Evolutionary conservation across 2,329 filamentous ascomycete species (phyloP), one percentile per base, ranked within the genome.

Genomic region (Zasmidium citrigriseum): DNA sequence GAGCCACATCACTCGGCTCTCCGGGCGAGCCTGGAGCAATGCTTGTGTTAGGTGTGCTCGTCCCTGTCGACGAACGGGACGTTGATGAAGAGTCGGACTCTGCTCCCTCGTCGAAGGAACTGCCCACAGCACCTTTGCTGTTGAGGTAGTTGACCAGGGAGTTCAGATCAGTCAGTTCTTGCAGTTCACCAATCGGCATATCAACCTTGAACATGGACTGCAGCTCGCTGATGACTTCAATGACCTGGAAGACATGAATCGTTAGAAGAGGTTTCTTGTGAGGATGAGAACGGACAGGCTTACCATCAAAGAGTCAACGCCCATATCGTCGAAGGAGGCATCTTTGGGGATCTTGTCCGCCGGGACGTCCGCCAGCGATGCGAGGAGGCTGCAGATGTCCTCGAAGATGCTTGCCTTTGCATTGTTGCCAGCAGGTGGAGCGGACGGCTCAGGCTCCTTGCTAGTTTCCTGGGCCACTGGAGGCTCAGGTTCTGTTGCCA

Each of bases 261-360:
- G 27, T 29, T 29, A 29, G 27, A 7, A 29, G 14, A 14, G 7
- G 27, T 7, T 7, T 7, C 14, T 29, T 7, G 14, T 7, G 14
- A 29, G 27, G 27, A 29, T 29, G 27, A 29, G 7, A 29, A 29
- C 27, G 27, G 27, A n/a, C n/a, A n/a, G 27, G 14, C 27, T 14
- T 14, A 29, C 46, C 62, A 70, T 63, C 4, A 70, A 55, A 4
- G 68, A 70, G 51, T 70, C 68, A 22, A 67, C 50, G 2, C 68
- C 68, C 9, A 69, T 29, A 18, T 67, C 66, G 21, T 29, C 52
- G 20, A 54, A 27, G 4, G 24, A 9, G 12, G 41, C 21, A 12
- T 54, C 38, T 10, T 20, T 18, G 18, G 18, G 34, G 5, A 45
- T 46, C 9, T 38, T 21, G n/a, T 14, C 20, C 14, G 34, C 22